Evolutionary conservation across 1,284 basidiomycete species (phyloP).

Genomic region (Marasmius tenuissimus): DNA sequence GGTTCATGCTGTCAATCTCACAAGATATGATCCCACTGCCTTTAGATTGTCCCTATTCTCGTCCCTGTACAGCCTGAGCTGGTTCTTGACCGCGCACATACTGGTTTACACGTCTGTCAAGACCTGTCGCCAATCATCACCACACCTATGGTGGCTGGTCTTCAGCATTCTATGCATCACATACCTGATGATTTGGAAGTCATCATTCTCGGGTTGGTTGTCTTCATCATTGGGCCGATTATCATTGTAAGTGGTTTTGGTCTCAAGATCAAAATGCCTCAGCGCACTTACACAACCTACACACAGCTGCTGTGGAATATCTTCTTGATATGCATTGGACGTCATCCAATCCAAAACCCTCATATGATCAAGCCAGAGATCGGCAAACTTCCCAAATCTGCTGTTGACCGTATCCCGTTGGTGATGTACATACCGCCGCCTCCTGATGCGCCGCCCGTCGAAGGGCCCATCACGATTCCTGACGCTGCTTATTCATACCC

Average conservation of each 20-base stretch:
- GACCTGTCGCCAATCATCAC: slow-evolving; percentile 67
- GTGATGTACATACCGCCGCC: slow-evolving; percentile 82
- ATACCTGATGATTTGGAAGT: slow-evolving; percentile 77
- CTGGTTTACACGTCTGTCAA: slow-evolving; percentile 72
- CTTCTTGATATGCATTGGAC: slow-evolving; percentile 70
- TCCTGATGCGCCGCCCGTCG: slow-evolving; percentile 42
- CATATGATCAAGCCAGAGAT: slow-evolving; percentile 73
- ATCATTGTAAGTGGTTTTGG: slow-evolving; percentile 58
- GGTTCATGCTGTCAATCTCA: neutral
- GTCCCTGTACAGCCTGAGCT: slow-evolving; percentile 68
- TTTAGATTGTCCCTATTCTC: slow-evolving; percentile 60
- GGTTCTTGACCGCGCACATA: slow-evolving; percentile 79
- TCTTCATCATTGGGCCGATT: slow-evolving; percentile 76
- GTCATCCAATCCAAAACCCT: slow-evolving; percentile 73
- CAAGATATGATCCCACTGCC: neutral
- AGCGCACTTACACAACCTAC: slow-evolving; percentile 11
- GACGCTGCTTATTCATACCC: slow-evolving; percentile 56
- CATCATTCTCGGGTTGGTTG: slow-evolving; percentile 65
- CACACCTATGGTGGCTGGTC: slow-evolving; percentile 81
- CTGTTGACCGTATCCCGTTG: slow-evolving; percentile 76
- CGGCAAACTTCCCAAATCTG: slow-evolving; percentile 63
- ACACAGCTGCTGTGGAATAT: slow-evolving; percentile 72
- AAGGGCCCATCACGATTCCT: slow-evolving; percentile 38
- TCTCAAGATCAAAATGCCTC: neutral
- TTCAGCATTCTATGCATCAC: slow-evolving; percentile 78